A percentile compares a stretch with the other conserved stretches of the same genome.
Conservation (phyloP, 306 rosid genomes). For the Notholithocarpus densiflorus region DNA sequence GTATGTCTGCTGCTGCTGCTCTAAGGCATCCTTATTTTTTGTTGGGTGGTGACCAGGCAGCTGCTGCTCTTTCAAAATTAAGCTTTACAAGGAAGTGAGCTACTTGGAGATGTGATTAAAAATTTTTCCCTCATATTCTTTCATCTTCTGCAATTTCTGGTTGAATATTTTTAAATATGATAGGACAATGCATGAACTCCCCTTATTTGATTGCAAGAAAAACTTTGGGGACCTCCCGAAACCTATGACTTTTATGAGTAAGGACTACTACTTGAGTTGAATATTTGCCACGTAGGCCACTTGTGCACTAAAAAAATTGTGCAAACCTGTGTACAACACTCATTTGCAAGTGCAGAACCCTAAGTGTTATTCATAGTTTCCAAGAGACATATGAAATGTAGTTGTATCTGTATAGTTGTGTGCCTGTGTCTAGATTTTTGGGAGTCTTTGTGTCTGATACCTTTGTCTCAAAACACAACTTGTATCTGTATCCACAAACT, state of each 20-base stretch:
- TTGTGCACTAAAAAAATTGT: neutral
- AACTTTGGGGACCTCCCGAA: neutral
- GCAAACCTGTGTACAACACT: neutral
- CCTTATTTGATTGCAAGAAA: neutral
- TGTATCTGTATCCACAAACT: neutral
- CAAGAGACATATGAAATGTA: neutral
- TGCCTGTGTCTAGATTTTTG: neutral
- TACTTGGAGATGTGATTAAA: neutral
- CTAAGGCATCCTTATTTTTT: constrained; percentile 58
- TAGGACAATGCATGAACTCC: neutral
- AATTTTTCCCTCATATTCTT: neutral
- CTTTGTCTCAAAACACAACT: neutral
- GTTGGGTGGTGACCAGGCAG: constrained; percentile 58
- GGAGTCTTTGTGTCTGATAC: neutral
- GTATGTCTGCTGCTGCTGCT: constrained; percentile 52
- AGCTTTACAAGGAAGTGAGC: constrained; percentile 35
- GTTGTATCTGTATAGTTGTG: neutral
- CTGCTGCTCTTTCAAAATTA: constrained; percentile 49
- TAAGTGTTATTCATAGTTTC: neutral
- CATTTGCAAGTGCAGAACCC: too few species aligned
- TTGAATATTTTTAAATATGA: neutral
- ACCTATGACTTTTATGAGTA: neutral
- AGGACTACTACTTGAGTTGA: neutral
- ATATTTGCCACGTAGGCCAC: neutral
- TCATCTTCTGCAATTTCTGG: neutral